Conservation (phyloP, 306 rosid genomes). For the Citrullus amarus region DNA sequence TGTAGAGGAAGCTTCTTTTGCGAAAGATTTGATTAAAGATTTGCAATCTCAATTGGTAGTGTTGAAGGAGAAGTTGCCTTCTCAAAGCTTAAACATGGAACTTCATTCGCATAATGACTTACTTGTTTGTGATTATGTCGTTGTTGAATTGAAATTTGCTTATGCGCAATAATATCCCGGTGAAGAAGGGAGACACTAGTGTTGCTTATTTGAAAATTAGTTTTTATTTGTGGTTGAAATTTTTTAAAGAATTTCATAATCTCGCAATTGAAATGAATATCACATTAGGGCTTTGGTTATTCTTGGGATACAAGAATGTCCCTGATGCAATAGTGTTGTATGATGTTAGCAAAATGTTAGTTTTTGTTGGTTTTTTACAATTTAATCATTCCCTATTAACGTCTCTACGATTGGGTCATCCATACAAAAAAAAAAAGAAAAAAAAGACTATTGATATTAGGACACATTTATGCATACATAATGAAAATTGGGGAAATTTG, state of each 20-base stretch:
- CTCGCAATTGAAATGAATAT: too few relatives aligned
- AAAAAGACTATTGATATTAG: too few relatives aligned
- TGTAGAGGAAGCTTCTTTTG: constrained; percentile 30
- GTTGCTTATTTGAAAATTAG: not conserved
- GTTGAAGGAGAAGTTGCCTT: constrained; percentile 60
- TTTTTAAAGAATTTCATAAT: not conserved
- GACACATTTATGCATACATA: too few relatives aligned
- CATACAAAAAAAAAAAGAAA: too few relatives aligned
- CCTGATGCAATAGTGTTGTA: too few relatives aligned
- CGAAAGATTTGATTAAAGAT: constrained; percentile 41
- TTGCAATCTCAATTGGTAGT: constrained; percentile 43
- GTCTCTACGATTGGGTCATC: too few relatives aligned
- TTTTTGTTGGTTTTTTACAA: too few relatives aligned
- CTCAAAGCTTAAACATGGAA: constrained; percentile 40
- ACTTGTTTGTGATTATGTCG: constrained; percentile 42
- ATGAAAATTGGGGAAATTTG: too few relatives aligned
- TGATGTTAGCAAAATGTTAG: too few relatives aligned
- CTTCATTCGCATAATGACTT: constrained; percentile 44
- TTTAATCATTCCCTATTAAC: too few relatives aligned
- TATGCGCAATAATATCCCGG: constrained; percentile 32
- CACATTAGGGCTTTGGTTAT: too few relatives aligned
- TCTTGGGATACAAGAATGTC: too few relatives aligned
- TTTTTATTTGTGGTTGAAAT: not conserved
- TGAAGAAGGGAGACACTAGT: constrained; percentile 5
- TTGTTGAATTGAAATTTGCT: constrained; percentile 44